phyloP scores from a whole-genome alignment of 2,329 filamentous ascomycete species.

The Hymenoscyphus salicellus region DNA sequence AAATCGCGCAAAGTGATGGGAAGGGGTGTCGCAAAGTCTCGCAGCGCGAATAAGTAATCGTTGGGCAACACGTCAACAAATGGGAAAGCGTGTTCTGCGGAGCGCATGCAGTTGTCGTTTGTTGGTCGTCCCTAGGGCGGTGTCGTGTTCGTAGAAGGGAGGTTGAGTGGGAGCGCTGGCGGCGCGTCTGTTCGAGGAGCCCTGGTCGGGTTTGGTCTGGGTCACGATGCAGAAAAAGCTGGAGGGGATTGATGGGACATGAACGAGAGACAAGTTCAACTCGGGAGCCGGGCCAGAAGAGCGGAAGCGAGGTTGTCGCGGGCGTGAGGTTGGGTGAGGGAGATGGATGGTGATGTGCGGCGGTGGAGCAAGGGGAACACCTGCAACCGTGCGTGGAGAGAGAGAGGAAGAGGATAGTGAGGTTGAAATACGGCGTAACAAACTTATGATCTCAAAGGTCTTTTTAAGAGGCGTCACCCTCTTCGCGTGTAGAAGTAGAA shows the following conservation, averaged over 20 bases:
- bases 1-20: constrained; percentile 21
- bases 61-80: constrained; percentile 13
- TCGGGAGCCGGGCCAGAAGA: constrained; percentile 7
- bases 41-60: constrained; percentile 19
- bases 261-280: constrained; percentile 21
- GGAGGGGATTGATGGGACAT: constrained; percentile 22
- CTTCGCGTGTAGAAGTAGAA: no score
- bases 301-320: constrained; percentile 2
- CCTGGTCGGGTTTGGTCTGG: constrained; percentile 6
- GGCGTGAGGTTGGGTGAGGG: not conserved
- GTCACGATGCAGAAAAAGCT: constrained; percentile 25
- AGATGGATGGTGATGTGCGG: not conserved
- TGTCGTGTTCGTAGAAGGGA: constrained; percentile 9
- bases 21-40: constrained; percentile 26
- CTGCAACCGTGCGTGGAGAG: not conserved
- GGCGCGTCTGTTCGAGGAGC: constrained; percentile 21
- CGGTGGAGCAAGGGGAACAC: not conserved
- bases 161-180: not conserved
- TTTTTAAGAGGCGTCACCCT: no score
- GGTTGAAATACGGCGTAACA: no score
- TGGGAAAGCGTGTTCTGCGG: constrained; percentile 10
- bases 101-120: constrained; percentile 17
- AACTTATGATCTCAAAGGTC: no score
- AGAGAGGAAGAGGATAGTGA: no score
- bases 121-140: not conserved